Evolutionary conservation across 108 stramenopile genomes (phyloP).

Genomic region (Cyclotella cryptica): DNA sequence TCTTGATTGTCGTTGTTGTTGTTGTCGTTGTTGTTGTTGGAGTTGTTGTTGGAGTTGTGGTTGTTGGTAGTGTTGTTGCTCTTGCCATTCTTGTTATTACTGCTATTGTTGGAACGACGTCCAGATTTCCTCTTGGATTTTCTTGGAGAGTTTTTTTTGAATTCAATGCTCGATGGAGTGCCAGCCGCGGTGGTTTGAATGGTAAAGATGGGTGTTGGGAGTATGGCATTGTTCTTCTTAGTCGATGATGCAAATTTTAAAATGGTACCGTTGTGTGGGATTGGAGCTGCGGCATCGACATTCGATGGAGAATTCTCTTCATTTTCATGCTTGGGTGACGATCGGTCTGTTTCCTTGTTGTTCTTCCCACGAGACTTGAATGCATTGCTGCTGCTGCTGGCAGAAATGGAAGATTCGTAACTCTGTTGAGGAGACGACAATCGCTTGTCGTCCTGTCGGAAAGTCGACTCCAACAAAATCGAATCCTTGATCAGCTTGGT

Average conservation of each 20-base stretch:
- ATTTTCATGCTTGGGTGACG: too few relatives aligned
- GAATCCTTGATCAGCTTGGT: neutral
- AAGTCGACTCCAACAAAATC: neutral
- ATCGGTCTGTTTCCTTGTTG: too few relatives aligned
- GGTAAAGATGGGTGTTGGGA: neutral
- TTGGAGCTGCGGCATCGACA: neutral
- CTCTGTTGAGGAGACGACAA: neutral
- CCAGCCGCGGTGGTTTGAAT: neutral
- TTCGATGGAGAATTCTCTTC: neutral
- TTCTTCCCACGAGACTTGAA: too few relatives aligned
- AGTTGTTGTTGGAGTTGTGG: neutral
- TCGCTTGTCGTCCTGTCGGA: neutral
- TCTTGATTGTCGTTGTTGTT: neutral
- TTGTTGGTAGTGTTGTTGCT: too few relatives aligned
- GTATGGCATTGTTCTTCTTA: neutral
- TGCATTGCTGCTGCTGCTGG: too few relatives aligned
- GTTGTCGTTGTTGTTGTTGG: neutral
- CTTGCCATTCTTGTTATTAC: neutral
- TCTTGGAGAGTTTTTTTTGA: constrained; percentile 8
- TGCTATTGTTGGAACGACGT: neutral
- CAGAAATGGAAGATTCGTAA: too few relatives aligned
- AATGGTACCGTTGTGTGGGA: neutral
- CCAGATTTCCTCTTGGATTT: constrained; percentile 23
- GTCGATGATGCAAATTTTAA: neutral
- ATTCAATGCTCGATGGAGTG: constrained; percentile 3